These are phyloP conservation scores for Candida sakaeoensis DNA, from an alignment of 805 yeast species.

Conservation along the genomic window DNA sequence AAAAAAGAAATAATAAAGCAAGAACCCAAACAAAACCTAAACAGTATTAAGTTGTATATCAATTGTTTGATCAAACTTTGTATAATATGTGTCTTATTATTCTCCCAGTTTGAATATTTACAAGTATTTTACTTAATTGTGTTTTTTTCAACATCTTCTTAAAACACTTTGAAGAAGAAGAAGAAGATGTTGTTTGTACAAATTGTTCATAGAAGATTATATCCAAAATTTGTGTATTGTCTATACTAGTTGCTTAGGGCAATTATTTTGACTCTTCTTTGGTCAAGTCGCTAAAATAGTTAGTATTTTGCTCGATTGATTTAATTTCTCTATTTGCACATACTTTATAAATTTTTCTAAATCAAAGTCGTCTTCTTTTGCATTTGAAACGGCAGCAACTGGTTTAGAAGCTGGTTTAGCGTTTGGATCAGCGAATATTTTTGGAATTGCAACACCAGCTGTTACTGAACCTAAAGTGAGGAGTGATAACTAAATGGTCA, in stretches of 20 bases:
- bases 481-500: slow-evolving; percentile 32
- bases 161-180: background rate
- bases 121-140: too few species aligned
- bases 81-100: too few species aligned
- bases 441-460: slow-evolving; percentile 37
- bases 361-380: slow-evolving; percentile 41
- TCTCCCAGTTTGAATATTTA: too few species aligned
- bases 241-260: too few species aligned
- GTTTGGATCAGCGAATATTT: slow-evolving; percentile 15
- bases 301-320: slow-evolving; percentile 10
- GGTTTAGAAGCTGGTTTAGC: slow-evolving; percentile 25
- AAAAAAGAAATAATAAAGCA: too few species aligned
- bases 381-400: slow-evolving; percentile 19
- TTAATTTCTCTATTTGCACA: slow-evolving; percentile 19
- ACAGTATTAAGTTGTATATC: too few species aligned
- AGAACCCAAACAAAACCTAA: too few species aligned
- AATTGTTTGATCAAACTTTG: too few species aligned
- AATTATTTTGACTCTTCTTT: slow-evolving; percentile 36
- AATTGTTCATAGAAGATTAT: too few species aligned
- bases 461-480: slow-evolving; percentile 38
- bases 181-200: too few species aligned
- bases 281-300: slow-evolving; percentile 34
- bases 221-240: too few species aligned
- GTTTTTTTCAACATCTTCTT: too few species aligned
- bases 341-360: slow-evolving; percentile 42